These are phyloP conservation scores for Withania somnifera DNA, from an alignment of 305 asterid genomes.

Conservation along the genomic window DNA sequence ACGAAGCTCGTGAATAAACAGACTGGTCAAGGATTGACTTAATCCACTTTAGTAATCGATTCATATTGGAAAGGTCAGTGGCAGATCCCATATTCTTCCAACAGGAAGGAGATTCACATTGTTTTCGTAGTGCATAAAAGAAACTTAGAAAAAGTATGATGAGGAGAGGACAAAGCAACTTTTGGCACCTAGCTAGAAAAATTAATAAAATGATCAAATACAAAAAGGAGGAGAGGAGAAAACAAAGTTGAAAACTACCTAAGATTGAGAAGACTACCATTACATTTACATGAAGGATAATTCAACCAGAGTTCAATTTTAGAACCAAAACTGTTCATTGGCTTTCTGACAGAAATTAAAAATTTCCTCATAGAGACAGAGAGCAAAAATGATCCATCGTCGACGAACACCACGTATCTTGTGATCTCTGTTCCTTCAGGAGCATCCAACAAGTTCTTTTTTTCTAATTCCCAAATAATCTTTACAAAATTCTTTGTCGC, in stretches of 20 bases:
- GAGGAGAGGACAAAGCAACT: too few relatives aligned
- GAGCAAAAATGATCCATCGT: constrained; percentile 49
- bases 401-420: constrained; percentile 10
- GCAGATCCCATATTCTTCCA: too few relatives aligned
- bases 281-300: constrained; percentile 29
- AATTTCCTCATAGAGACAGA: constrained; percentile 36
- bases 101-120: not conserved
- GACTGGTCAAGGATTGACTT: not conserved
- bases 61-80: too few relatives aligned
- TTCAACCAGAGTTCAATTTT: constrained; percentile 31
- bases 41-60: not conserved
- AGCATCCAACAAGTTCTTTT: constrained; percentile 18
- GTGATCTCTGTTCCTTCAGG: constrained; percentile 9
- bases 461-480: constrained; percentile 27
- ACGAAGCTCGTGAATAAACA: not conserved
- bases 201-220: too few relatives aligned
- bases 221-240: too few relatives aligned
- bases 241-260: too few relatives aligned
- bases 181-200: too few relatives aligned
- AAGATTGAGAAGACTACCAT: constrained; percentile 41
- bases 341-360: constrained; percentile 20
- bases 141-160: too few relatives aligned
- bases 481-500: constrained; percentile 16
- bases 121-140: too few relatives aligned
- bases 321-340: constrained; percentile 29